Evolutionary conservation across 805 yeast genomes (phyloP), one percentile per base, ranked within the genome.

Genomic region (Alloascoidea africana): DNA sequence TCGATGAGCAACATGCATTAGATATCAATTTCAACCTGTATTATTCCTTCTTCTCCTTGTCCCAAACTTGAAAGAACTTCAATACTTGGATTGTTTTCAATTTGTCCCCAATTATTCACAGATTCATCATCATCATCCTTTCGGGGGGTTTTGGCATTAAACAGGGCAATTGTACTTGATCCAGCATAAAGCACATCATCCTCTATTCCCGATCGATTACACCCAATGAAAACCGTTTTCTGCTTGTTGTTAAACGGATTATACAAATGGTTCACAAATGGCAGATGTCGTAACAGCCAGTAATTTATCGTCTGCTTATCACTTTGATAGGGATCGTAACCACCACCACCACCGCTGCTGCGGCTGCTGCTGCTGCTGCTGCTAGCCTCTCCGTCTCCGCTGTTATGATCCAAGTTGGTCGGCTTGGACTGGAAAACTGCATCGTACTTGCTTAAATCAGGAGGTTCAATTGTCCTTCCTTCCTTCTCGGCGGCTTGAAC

Each of bases 181-280:
- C 53, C 53, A 1, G 53, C 50, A 35, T 47, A 49, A 16, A 49
- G 37, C 4, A 48, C 44, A 17, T 47, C 70, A 36, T 63, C 75
- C 51, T 86, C 96, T n/a, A 77, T 59, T 0, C 96, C 96, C 5
- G 71, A 59, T 43, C 96, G 61, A 51, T 86, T 85, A 46, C 85
- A 73, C 4, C 74, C 50, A 0, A 78, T 68, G 8, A 78, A 49
- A 1, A 62, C 52, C 0, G 61, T 55, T 17, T 42, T 32, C 41
- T 42, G 43, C 32, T 41, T 23, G 30, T 23, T 23, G n/a, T 23
- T 23, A 23, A 8, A 8, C n/a, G 30, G 30, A 23, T 23, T 4
- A 38, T 39, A 38, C 4, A 48, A 50, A 46, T 65, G 67, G 35
- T 56, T 55, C 46, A 75, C 51, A 41, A 74, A 69, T 2, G 91